Evolutionary conservation across 1,284 basidiomycete species (phyloP), one percentile per base, ranked within the genome.

Genomic region (Schizophyllum amplum): DNA sequence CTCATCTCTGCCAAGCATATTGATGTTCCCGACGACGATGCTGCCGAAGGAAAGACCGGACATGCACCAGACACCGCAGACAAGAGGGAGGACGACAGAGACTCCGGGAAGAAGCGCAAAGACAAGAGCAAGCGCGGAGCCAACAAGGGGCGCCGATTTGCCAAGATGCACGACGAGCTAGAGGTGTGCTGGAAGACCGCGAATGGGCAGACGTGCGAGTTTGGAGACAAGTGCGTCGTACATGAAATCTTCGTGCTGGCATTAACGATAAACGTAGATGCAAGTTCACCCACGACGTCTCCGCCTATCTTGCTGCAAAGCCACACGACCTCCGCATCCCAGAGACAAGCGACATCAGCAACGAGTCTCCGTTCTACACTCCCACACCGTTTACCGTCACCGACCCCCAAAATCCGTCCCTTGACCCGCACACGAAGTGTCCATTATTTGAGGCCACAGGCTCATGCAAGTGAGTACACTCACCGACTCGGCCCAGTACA

Each of bases 231-330:
- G 85, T 88, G 64, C 62, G 83, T 77, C 2, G 56, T 57, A 33
- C 13, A 54, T 24, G 25, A 52, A 25, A n/a, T n/a, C n/a, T n/a
- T n/a, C n/a, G n/a, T n/a, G n/a, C n/a, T n/a, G n/a, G n/a, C n/a
- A n/a, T n/a, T n/a, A n/a, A n/a, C n/a, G n/a, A 48, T 47, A 21
- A 24, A 20, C 24, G 11, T 61, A 91, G 87, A 57, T 98, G 95
- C 67, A 82, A 86, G 33, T 90, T 83, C 66, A 86, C 83, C 2
- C 96, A 98, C 69, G 87, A 93, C 64, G 75, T 95, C 59, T 64
- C 75, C 2, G 77, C 75, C 2, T 98, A 97, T 71, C 82, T 98
- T 33, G 76, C 77, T 17, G 78, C 78, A 1, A 97, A 97, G 72
- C 81, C 86, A 0, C 72, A 68, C 53, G 94, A 97, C 67, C 76